phyloP scores from a whole-genome alignment of 2,329 filamentous ascomycete species.

The Pseudopithomyces maydicus region DNA sequence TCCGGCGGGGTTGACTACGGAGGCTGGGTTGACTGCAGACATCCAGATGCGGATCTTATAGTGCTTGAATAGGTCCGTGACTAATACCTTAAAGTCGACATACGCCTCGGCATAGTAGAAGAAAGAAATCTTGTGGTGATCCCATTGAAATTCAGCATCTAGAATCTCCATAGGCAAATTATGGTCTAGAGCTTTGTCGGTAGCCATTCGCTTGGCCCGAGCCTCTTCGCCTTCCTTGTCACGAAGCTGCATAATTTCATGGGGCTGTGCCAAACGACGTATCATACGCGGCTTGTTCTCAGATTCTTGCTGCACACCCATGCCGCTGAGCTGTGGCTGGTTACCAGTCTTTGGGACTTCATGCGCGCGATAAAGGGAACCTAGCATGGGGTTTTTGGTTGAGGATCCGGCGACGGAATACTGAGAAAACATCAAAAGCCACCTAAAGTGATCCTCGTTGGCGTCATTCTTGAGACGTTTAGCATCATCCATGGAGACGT shows the following conservation, averaged over 20 bases:
- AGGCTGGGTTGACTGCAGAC: constrained; percentile 97
- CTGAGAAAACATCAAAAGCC: constrained; percentile 98
- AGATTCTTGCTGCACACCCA: constrained; percentile 37
- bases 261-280: constrained; percentile 87
- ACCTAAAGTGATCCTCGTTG: constrained; percentile 94
- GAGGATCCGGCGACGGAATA: constrained; percentile 40
- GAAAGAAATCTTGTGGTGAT: constrained; percentile 98
- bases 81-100: constrained; percentile 98
- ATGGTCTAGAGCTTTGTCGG: constrained; percentile 95
- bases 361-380: constrained; percentile 40
- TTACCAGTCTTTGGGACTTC: constrained; percentile 35
- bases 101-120: constrained; percentile 99
- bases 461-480: constrained; percentile 90
- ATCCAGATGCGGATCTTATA: constrained; percentile 99
- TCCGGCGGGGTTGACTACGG: constrained; percentile 63
- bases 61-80: constrained; percentile 97
- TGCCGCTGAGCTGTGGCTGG: constrained; percentile 62
- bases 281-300: constrained; percentile 96
- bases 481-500: constrained; percentile 85
- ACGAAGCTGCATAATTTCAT: constrained; percentile 85
- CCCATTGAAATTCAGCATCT: constrained; percentile 98
- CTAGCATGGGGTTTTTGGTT: constrained; percentile 58
- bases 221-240: constrained; percentile 98
- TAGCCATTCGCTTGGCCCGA: constrained; percentile 94
- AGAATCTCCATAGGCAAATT: constrained; percentile 97